These are phyloP conservation scores for Hordeum marinum DNA, from an alignment of 176 grass and related monocot genomes.

Conservation along the genomic window DNA sequence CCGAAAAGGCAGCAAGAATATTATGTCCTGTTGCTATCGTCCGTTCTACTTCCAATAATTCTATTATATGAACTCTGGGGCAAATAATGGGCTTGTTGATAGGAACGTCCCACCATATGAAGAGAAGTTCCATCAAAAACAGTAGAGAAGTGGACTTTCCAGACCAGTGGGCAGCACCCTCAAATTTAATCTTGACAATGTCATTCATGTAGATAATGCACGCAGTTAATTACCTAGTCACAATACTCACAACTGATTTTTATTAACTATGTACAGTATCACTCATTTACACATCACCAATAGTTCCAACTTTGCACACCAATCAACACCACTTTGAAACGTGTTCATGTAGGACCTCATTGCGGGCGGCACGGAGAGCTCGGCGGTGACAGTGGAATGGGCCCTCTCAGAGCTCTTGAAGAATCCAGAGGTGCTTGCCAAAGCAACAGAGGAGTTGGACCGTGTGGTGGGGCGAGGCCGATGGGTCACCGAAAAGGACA, in stretches of 20 bases:
- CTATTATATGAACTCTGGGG: background rate
- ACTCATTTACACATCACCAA: background rate
- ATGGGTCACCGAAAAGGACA: conserved; percentile 56
- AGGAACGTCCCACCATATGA: background rate
- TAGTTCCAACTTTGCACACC: background rate
- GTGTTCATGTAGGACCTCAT: conserved; percentile 37
- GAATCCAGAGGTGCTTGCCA: conserved; percentile 32
- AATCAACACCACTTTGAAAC: background rate
- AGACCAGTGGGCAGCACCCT: background rate
- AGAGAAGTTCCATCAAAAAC: background rate
- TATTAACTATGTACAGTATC: background rate
- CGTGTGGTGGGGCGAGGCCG: conserved; percentile 28
- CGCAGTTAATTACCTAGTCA: background rate
- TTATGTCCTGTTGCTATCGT: background rate
- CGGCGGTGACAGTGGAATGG: conserved; percentile 44
- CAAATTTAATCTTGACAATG: background rate
- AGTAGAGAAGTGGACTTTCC: background rate
- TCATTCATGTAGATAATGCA: background rate
- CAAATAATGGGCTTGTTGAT: background rate
- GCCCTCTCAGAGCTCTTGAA: conserved; percentile 38
- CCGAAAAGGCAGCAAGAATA: background rate
- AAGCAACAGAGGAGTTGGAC: conserved; percentile 48
- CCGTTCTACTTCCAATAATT: background rate
- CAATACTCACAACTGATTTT: background rate
- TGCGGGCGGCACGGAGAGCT: conserved; percentile 43